Percentiles rank a stretch among this genome's conserved stretches.
Conservation (phyloP, 2,329 filamentous ascomycete species). For the Colletotrichum camelliae region DNA sequence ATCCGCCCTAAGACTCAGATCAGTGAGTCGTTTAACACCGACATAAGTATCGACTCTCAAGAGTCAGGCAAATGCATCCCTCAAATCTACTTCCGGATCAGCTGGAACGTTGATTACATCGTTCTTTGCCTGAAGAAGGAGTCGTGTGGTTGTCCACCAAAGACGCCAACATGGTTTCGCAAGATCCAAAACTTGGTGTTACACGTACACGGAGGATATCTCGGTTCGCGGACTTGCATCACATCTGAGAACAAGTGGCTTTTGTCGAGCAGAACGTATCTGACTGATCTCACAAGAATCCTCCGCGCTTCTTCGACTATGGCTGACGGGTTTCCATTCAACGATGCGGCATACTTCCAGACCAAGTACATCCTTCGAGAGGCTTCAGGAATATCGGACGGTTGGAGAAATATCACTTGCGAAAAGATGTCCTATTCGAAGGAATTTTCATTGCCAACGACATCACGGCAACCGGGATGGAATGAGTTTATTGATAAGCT, state of each 20-base stretch:
- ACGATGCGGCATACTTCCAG: neutral
- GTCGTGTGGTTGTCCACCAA: neutral
- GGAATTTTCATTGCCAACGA: fast-evolving
- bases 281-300: neutral
- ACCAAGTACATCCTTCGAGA: neutral
- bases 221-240: neutral
- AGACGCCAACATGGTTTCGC: neutral
- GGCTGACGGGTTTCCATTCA: neutral
- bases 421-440: neutral
- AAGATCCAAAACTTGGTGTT: neutral
- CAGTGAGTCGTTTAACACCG: neutral
- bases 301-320: neutral
- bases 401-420: neutral
- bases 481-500: neutral
- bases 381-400: neutral
- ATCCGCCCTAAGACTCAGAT: neutral
- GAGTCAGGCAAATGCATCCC: neutral
- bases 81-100: neutral
- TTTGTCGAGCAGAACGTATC: neutral
- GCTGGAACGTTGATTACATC: neutral
- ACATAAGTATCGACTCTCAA: neutral
- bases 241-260: neutral
- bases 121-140: neutral
- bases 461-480: neutral
- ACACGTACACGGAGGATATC: neutral